Conservation (phyloP, 768 basidiomycete species). For the Lactarius psammicola region DNA sequence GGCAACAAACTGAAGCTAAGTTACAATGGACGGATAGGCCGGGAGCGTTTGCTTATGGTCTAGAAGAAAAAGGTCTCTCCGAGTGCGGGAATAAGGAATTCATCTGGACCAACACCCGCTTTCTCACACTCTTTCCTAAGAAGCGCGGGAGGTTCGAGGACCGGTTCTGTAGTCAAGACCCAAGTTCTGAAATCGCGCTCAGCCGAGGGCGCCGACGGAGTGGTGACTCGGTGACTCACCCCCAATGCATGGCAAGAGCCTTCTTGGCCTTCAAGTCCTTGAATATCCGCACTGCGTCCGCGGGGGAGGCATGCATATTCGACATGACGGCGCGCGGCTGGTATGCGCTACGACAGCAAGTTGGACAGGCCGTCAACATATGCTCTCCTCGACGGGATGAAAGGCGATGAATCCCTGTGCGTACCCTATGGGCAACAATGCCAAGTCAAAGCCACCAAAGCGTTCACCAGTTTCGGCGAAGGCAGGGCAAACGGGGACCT, state of each 20-base stretch:
- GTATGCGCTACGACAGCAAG: slow-evolving; percentile 50
- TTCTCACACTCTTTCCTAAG: slow-evolving; percentile 53
- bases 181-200: slow-evolving; percentile 43
- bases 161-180: slow-evolving; percentile 51
- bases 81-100: slow-evolving; percentile 56
- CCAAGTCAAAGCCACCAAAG: slow-evolving; percentile 65
- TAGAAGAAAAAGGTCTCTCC: slow-evolving; percentile 51
- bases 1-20: background rate
- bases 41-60: background rate
- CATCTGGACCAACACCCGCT: slow-evolving; percentile 48
- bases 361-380: background rate
- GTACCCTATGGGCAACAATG: slow-evolving; percentile 69
- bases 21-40: background rate
- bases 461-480: slow-evolving; percentile 67
- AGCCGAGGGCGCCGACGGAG: background rate
- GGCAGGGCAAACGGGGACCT: slow-evolving; percentile 61
- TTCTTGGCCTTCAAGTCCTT: slow-evolving; percentile 57
- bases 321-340: slow-evolving; percentile 52
- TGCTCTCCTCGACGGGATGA: background rate
- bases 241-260: slow-evolving; percentile 73
- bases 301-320: slow-evolving; percentile 62
- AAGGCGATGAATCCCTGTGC: slow-evolving; percentile 21
- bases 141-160: slow-evolving; percentile 57
- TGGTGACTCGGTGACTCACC: slow-evolving; percentile 38
- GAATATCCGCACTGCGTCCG: slow-evolving; percentile 68